These are phyloP conservation scores for Cynara cardunculus DNA, from an alignment of 129 eudicot species.

Conservation along the genomic window DNA sequence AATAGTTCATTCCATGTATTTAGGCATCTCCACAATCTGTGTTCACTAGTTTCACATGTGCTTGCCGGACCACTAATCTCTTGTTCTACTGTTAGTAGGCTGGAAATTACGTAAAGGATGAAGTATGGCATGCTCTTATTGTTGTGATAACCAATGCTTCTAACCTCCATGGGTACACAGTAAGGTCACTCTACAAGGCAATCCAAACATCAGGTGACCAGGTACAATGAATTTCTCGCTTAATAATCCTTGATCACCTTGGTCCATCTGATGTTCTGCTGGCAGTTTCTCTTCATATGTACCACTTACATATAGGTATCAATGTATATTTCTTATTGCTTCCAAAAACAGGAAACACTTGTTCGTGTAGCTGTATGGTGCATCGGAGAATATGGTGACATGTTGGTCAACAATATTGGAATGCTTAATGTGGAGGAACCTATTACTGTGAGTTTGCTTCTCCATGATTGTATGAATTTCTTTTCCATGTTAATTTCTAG, in stretches of 20 bases:
- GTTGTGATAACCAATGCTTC: slow-evolving; percentile 89
- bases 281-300: background rate
- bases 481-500: slow-evolving; percentile 14
- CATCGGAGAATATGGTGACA: slow-evolving; percentile 97
- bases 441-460: slow-evolving; percentile 51
- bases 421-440: slow-evolving; percentile 87
- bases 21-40: background rate
- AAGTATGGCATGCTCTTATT: slow-evolving; percentile 95
- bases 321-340: slow-evolving; percentile 10
- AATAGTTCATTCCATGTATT: background rate
- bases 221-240: slow-evolving; percentile 35
- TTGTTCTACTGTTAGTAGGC: slow-evolving; percentile 69
- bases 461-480: background rate
- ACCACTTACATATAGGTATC: background rate
- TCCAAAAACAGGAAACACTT: slow-evolving; percentile 71
- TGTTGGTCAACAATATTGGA: slow-evolving; percentile 76
- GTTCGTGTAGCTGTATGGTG: slow-evolving; percentile 98
- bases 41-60: background rate
- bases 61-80: slow-evolving; percentile 33
- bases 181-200: slow-evolving; percentile 67
- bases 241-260: background rate
- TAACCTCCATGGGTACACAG: slow-evolving; percentile 88
- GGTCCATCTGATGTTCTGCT: background rate
- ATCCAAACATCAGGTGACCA: slow-evolving; percentile 77
- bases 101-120: slow-evolving; percentile 95